Conservation (phyloP, 202 grass and related monocot genomes). For the Digitaria exilis region DNA sequence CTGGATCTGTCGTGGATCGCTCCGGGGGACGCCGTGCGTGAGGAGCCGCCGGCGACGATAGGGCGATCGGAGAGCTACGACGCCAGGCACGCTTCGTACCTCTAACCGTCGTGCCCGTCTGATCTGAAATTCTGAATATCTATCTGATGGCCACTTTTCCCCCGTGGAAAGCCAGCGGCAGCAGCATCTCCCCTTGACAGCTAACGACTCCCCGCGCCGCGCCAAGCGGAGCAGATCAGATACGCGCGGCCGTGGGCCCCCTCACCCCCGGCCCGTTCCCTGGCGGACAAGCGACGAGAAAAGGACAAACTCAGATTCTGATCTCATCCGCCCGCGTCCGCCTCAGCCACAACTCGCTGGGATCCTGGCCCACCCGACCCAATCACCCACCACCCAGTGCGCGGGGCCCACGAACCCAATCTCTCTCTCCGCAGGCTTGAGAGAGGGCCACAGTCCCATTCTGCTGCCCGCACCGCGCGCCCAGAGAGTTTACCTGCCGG, state of each 20-base stretch:
- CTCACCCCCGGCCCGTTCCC: background rate
- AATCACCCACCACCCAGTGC: background rate
- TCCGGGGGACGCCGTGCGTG: too few relatives aligned
- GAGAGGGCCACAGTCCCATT: background rate
- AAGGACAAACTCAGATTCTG: constrained; percentile 54
- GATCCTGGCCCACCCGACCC: background rate
- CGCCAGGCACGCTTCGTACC: too few relatives aligned
- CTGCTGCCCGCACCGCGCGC: background rate
- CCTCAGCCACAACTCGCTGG: background rate
- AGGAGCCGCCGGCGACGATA: background rate
- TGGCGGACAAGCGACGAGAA: constrained; percentile 2
- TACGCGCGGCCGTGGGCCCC: constrained; percentile 13
- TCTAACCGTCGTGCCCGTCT: too few relatives aligned
- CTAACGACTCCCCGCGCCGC: constrained; percentile 38
- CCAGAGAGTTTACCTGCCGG: background rate
- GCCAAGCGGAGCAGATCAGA: constrained; percentile 49
- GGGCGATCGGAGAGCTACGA: background rate
- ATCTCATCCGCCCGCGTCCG: constrained; percentile 27
- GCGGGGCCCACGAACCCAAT: constrained; percentile 3
- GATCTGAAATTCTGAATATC: too few relatives aligned
- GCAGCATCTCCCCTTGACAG: constrained; percentile 46
- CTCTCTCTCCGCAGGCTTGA: background rate
- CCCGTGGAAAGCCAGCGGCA: background rate
- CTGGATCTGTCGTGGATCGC: too few relatives aligned
- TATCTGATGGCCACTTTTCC: background rate